Percentiles rank a stretch among this genome's conserved stretches.
These are phyloP conservation scores for Hawksworthiomyces lignivorus DNA, from an alignment of 2,329 filamentous ascomycete species.

Conservation along the genomic window DNA sequence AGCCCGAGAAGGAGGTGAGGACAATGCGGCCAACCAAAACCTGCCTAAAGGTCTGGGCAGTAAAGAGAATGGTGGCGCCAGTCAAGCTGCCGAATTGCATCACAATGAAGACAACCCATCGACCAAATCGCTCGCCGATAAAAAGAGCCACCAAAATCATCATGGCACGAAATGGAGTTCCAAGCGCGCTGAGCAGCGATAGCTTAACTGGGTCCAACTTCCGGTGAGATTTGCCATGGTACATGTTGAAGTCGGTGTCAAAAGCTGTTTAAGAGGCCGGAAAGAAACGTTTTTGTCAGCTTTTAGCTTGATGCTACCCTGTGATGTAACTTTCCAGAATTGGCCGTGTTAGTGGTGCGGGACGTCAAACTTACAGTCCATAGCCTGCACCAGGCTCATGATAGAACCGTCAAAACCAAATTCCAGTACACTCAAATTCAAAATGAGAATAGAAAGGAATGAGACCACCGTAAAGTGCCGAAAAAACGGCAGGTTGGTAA, in stretches of 20 bases:
- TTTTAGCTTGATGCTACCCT: too few species aligned
- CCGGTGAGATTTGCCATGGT: background rate
- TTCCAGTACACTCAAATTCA: conserved; percentile 12
- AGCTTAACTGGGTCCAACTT: conserved; percentile 9
- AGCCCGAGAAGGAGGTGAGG: conserved; percentile 12
- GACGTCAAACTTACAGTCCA: conserved; percentile 11
- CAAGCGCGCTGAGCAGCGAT: conserved; percentile 8
- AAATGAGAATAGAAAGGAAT: conserved; percentile 7
- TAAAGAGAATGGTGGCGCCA: conserved; percentile 11
- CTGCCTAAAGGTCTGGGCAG: conserved; percentile 10
- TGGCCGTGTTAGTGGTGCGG: too few species aligned
- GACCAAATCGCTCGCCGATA: conserved; percentile 12
- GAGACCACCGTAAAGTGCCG: conserved; percentile 10
- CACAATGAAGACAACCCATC: conserved; percentile 11
- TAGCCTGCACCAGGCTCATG: conserved; percentile 10
- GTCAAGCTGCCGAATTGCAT: conserved; percentile 13
- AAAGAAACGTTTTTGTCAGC: too few species aligned
- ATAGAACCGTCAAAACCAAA: conserved; percentile 14
- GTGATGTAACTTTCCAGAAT: too few species aligned
- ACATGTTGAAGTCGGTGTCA: conserved; percentile 12
- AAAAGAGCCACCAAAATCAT: conserved; percentile 8
- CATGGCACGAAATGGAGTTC: conserved; percentile 7
- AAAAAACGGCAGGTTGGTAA: conserved; percentile 5
- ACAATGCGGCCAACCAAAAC: conserved; percentile 12
- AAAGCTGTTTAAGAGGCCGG: too few species aligned